Evolutionary conservation across 2,329 filamentous ascomycete species (phyloP), one percentile per base, ranked within the genome.

Genomic region (Phaeosphaeria sp.): DNA sequence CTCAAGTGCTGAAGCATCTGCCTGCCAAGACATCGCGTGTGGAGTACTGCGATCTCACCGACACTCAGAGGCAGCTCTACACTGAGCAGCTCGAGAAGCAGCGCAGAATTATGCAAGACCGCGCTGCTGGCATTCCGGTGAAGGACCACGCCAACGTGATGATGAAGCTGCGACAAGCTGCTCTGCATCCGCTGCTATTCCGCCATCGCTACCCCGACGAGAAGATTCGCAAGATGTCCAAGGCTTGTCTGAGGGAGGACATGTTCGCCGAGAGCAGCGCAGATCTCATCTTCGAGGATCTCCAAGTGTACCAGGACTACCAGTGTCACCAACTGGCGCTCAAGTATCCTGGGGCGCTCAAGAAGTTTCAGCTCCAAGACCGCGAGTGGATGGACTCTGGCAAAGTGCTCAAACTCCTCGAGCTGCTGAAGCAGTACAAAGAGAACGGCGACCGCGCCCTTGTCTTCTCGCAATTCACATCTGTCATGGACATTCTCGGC

Each of bases 401-500:
- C 56, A 99, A 99, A 75, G 89, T 98, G n/a, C 80, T 87, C 63
- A 90, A 90, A 65, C 85, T 98, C 23, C 83, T 92, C 23, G 85
- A 90, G 67, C 84, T 99, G 13, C 83, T 99, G 1, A 81, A 83
- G 11, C 78, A 84, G 15, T 97, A 92, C 78, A 89, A 89, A 64
- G 80, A 84, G 58, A 93, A 92, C 52, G 94, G 93, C 3, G 93
- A 97, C 74, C 89, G 94, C 3, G 89, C 91, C 0, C 84, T 99
- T 2, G 87, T 99, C 22, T 99, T 99, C 79, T 96, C 90, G 46
- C 93, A 97, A 68, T 99, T 98, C 76, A 92, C 92, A 6, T 89
- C 92, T 64, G 89, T 97, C 54, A 90, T 98, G 77, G 91, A 97
- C 76, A 93, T 99, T 55, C 83, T 99, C 0, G 89, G 93, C 63